Percentiles rank a stretch among this genome's conserved stretches.
phyloP scores from a whole-genome alignment of 2,329 filamentous ascomycete genomes.

The Ampelomyces quisqualis region DNA sequence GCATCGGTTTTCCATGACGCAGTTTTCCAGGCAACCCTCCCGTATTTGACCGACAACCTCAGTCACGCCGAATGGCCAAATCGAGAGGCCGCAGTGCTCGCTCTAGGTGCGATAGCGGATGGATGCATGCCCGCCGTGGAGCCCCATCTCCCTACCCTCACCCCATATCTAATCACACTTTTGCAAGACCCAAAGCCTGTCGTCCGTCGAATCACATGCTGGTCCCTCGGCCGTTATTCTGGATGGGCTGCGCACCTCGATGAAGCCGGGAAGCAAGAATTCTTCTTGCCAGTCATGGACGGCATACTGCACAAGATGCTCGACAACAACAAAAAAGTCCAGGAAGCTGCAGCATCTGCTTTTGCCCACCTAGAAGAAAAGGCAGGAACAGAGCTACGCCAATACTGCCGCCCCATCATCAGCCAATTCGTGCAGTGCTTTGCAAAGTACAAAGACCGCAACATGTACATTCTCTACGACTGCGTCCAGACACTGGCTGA shows the following conservation, averaged over 20 bases:
- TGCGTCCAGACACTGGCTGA: slow-evolving; percentile 97
- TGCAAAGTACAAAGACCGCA: slow-evolving; percentile 92
- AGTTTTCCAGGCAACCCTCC: slow-evolving; percentile 88
- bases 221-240: slow-evolving; percentile 93
- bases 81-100: slow-evolving; percentile 89
- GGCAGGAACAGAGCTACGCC: slow-evolving; percentile 74
- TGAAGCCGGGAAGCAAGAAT: slow-evolving; percentile 68
- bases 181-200: slow-evolving; percentile 84
- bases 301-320: slow-evolving; percentile 93
- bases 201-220: slow-evolving; percentile 95
- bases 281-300: slow-evolving; percentile 96
- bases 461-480: slow-evolving; percentile 98
- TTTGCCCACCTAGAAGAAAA: slow-evolving; percentile 97
- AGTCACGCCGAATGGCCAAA: slow-evolving; percentile 87
- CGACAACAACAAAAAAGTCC: slow-evolving; percentile 95
- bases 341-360: slow-evolving; percentile 92
- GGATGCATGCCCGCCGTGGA: slow-evolving; percentile 88
- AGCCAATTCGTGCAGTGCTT: slow-evolving; percentile 93
- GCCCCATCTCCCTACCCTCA: slow-evolving; percentile 84
- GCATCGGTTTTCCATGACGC: slow-evolving; percentile 83
- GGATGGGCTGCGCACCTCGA: slow-evolving; percentile 81
- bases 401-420: slow-evolving; percentile 87
- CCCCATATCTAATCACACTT: slow-evolving; percentile 85
- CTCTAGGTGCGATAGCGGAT: slow-evolving; percentile 90
- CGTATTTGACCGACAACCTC: slow-evolving; percentile 87